Conservation (phyloP, 78 protist genomes). For the Isochrysis galbana region DNA sequence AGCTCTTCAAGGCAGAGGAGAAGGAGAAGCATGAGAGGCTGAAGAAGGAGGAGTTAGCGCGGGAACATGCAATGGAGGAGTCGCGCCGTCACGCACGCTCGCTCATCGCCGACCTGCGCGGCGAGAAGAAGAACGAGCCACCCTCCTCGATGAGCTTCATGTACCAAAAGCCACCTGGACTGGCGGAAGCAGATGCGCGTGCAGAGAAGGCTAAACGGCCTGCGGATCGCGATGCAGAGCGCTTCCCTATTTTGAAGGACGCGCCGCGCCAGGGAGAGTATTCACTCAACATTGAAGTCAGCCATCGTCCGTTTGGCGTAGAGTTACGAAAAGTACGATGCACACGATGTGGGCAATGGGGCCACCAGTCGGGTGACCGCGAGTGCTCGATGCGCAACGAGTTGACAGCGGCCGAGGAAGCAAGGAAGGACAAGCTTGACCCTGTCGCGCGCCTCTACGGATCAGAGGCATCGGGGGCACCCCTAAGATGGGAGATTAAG, state of each 20-base stretch:
- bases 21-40: neutral
- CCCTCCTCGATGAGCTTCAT: neutral
- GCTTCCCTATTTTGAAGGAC: neutral
- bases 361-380: conserved; percentile 63
- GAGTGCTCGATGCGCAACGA: conserved; percentile 50
- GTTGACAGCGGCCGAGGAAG: neutral
- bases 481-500: neutral
- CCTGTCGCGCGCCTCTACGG: neutral
- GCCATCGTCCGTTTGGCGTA: conserved; percentile 61
- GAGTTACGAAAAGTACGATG: conserved; percentile 60
- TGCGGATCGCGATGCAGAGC: neutral
- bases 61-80: neutral
- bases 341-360: conserved; percentile 55
- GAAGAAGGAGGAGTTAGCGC: neutral
- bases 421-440: neutral
- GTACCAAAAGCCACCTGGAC: neutral
- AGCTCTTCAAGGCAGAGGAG: conserved; percentile 3
- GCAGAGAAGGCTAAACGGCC: neutral
- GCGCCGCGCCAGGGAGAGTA: neutral
- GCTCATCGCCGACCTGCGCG: neutral
- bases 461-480: neutral
- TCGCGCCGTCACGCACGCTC: neutral
- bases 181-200: neutral
- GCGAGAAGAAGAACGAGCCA: neutral
- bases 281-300: neutral